These are phyloP conservation scores for Dactylorhiza incarnata DNA, from an alignment of 106 monocot genomes.

Conservation along the genomic window DNA sequence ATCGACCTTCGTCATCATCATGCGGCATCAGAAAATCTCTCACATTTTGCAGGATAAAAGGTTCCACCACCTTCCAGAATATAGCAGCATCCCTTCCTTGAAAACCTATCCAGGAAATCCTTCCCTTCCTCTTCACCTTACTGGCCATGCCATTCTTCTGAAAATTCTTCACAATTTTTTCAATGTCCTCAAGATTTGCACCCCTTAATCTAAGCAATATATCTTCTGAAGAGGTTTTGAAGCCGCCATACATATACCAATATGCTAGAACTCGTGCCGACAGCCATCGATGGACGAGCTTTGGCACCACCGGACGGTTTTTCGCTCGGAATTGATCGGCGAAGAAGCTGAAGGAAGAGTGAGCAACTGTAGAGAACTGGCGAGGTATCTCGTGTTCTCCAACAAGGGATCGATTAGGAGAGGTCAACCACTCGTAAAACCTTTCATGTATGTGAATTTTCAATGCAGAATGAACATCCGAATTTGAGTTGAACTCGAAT, in stretches of 20 bases:
- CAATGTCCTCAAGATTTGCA: conserved; percentile 48
- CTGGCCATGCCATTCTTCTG: conserved; percentile 46
- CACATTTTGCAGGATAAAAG: conserved; percentile 46
- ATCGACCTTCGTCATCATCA: background rate
- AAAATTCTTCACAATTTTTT: conserved; percentile 52
- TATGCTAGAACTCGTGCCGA: conserved; percentile 71
- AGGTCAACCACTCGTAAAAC: conserved; percentile 70
- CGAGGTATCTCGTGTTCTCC: conserved; percentile 35
- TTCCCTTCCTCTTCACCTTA: conserved; percentile 80
- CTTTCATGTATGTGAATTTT: conserved; percentile 57
- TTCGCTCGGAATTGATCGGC: conserved; percentile 57
- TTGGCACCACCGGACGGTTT: conserved; percentile 44
- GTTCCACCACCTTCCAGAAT: conserved; percentile 60
- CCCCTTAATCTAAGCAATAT: conserved; percentile 63
- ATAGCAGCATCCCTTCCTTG: conserved; percentile 53
- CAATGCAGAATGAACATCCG: conserved; percentile 51
- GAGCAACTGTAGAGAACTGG: conserved; percentile 56
- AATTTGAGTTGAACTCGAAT: conserved; percentile 52
- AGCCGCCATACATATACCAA: conserved; percentile 92
- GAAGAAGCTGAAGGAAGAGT: conserved; percentile 65
- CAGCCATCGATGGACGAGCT: conserved; percentile 80
- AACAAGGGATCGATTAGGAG: conserved; percentile 18
- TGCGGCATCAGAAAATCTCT: conserved; percentile 28
- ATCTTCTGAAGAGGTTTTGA: conserved; percentile 58
- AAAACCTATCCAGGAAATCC: conserved; percentile 67